phyloP scores from a whole-genome alignment of 805 yeast species.

The Starmerella apis region DNA sequence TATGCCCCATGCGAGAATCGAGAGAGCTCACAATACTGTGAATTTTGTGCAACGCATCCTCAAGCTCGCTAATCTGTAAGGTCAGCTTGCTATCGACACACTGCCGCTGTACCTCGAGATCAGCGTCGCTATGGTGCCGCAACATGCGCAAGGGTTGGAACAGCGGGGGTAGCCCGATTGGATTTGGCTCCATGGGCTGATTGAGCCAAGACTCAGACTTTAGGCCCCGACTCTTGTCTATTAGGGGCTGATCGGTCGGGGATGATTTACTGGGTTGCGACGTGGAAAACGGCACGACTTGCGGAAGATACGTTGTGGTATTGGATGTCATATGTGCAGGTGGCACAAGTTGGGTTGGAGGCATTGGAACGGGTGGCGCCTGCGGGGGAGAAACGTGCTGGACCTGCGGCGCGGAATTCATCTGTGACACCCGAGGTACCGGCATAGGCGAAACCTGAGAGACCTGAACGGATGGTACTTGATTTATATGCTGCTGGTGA shows the following conservation, averaged over 20 bases:
- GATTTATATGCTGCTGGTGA: neutral
- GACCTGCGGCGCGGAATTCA: neutral
- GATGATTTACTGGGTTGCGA: neutral
- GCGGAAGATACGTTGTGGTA: constrained; percentile 2
- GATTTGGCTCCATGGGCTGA: constrained; percentile 8
- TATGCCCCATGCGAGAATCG: constrained; percentile 4
- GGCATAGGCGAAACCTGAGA: constrained; percentile 1
- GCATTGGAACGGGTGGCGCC: neutral
- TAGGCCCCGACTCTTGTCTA: constrained; percentile 4
- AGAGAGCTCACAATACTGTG: constrained; percentile 2
- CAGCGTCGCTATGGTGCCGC: constrained; percentile 8
- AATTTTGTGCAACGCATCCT: constrained; percentile 4
- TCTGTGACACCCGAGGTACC: neutral
- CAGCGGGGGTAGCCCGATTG: constrained; percentile 2
- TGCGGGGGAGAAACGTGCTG: constrained; percentile 1
- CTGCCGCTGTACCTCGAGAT: constrained; percentile 5
- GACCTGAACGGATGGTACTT: neutral
- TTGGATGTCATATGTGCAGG: constrained; percentile 3
- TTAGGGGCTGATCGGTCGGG: constrained; percentile 3
- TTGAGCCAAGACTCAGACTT: constrained; percentile 7
- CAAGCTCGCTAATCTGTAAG: constrained; percentile 2
- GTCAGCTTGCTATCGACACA: constrained; percentile 6
- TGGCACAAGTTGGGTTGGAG: constrained; percentile 1
- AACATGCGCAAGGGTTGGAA: constrained; percentile 6
- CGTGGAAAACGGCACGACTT: constrained; percentile 4